Conservation (phyloP, 225 moss, liverwort and hornwort species). For the Asterella californica region DNA sequence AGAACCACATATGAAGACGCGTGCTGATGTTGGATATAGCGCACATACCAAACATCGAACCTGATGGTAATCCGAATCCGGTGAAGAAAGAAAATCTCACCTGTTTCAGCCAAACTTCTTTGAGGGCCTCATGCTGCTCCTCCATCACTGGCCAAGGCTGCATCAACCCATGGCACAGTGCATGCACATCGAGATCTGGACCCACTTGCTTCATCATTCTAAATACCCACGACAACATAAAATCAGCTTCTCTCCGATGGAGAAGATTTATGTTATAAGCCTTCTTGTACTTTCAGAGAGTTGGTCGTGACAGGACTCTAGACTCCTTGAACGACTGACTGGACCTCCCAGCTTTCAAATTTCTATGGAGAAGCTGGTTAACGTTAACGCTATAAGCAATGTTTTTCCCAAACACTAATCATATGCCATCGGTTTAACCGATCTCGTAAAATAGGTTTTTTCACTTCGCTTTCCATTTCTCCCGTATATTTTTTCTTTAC, state of each 20-base stretch:
- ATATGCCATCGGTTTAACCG: too few relatives aligned
- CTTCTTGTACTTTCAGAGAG: not conserved
- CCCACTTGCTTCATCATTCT: slow-evolving; percentile 99
- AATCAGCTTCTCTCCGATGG: not conserved
- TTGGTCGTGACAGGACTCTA: too few relatives aligned
- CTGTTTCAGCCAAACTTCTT: slow-evolving; percentile 94
- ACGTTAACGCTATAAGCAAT: too few relatives aligned
- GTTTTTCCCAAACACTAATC: too few relatives aligned
- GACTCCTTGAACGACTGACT: too few relatives aligned
- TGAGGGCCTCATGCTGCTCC: slow-evolving; percentile 85
- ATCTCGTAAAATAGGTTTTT: too few relatives aligned
- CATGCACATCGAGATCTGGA: slow-evolving; percentile 90
- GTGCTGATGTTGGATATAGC: not conserved
- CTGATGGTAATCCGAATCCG: not conserved
- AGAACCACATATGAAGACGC: slow-evolving; percentile 2
- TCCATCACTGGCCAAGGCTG: slow-evolving; percentile 98
- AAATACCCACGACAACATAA: not conserved
- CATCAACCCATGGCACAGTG: slow-evolving; percentile 89
- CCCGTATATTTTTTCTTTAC: too few relatives aligned
- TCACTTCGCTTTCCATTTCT: too few relatives aligned
- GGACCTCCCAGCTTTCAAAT: too few relatives aligned
- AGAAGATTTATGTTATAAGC: not conserved
- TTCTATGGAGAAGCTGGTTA: too few relatives aligned
- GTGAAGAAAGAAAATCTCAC: slow-evolving; percentile 28
- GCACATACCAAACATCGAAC: slow-evolving; percentile 12